A percentile compares a stretch with the other conserved stretches of the same genome.
Evolutionary conservation across 208 protist genomes (phyloP).

Genomic region (Wallacemonas sp.): DNA sequence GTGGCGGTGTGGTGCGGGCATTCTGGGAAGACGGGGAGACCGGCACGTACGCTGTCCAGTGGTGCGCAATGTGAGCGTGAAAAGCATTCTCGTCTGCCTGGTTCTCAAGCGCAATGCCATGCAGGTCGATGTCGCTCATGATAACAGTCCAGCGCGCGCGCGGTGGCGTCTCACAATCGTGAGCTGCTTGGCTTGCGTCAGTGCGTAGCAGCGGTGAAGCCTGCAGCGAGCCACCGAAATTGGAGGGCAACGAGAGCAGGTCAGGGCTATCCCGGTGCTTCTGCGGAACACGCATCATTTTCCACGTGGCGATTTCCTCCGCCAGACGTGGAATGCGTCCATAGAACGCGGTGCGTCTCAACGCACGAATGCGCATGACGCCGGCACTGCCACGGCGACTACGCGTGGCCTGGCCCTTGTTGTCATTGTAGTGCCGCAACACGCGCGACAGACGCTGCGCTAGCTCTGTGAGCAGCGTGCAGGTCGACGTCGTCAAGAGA

Average conservation of each 20-base stretch:
- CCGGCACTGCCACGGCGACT: not conserved
- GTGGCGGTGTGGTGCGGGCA: no score
- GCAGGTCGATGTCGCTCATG: not conserved
- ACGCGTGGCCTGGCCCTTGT: not conserved
- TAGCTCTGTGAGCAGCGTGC: not conserved
- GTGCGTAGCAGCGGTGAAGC: no score
- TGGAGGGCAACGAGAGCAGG: not conserved
- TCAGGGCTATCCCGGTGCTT: conserved; percentile 1
- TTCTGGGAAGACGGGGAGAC: not conserved
- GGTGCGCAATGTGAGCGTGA: not conserved
- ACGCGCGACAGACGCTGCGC: not conserved
- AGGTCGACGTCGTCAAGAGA: conserved; percentile 8
- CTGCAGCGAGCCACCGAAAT: no score
- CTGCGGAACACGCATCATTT: not conserved
- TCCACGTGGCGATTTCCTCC: not conserved
- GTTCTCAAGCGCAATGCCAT: not conserved
- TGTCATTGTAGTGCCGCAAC: conserved; percentile 4
- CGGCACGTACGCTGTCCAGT: not conserved
- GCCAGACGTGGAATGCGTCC: conserved; percentile 4
- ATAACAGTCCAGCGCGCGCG: not conserved
- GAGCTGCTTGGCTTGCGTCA: no score
- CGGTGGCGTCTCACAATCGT: no score
- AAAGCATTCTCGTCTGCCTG: not conserved
- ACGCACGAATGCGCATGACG: not conserved
- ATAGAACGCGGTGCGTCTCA: conserved; percentile 3